Evolutionary conservation across 306 rosid genomes (phyloP).

Genomic region (Begonia peltatifolia): DNA sequence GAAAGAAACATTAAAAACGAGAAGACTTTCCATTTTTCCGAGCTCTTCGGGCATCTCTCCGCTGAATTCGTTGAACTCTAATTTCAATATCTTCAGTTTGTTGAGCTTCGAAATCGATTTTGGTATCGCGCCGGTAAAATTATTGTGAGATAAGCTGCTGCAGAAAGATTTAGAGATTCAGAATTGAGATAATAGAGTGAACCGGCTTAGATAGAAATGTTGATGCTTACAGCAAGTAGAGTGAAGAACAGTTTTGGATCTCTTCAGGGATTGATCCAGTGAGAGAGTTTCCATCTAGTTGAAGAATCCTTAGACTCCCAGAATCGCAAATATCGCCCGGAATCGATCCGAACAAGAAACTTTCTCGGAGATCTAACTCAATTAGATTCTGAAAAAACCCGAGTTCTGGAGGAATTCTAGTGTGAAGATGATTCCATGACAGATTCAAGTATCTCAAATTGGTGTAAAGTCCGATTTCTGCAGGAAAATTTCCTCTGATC

Average conservation of each 20-base stretch:
- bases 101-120: conserved; percentile 44
- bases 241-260: conserved; percentile 51
- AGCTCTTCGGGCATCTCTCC: conserved; percentile 84
- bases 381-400: conserved; percentile 43
- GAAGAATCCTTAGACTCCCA: conserved; percentile 44
- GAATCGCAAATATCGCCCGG: conserved; percentile 69
- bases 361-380: conserved; percentile 54
- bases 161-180: too few relatives aligned
- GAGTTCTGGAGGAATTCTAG: conserved; percentile 44
- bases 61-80: conserved; percentile 60
- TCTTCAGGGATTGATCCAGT: conserved; percentile 52
- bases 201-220: neutral
- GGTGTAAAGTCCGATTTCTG: too few relatives aligned
- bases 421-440: conserved; percentile 46
- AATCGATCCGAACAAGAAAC: conserved; percentile 52
- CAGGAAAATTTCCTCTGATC: too few relatives aligned
- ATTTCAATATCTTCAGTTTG: conserved; percentile 48
- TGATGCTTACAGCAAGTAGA: conserved; percentile 7
- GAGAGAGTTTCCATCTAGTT: conserved; percentile 48
- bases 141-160: conserved; percentile 67
- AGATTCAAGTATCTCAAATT: conserved; percentile 51
- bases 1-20: conserved; percentile 60
- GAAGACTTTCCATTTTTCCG: conserved; percentile 58
- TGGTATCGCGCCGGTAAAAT: conserved; percentile 51
- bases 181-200: neutral